Percentiles rank a stretch among this genome's conserved stretches.
Conservation (phyloP, 2,329 filamentous ascomycete genomes). For the Aquanectria penicillioides region DNA sequence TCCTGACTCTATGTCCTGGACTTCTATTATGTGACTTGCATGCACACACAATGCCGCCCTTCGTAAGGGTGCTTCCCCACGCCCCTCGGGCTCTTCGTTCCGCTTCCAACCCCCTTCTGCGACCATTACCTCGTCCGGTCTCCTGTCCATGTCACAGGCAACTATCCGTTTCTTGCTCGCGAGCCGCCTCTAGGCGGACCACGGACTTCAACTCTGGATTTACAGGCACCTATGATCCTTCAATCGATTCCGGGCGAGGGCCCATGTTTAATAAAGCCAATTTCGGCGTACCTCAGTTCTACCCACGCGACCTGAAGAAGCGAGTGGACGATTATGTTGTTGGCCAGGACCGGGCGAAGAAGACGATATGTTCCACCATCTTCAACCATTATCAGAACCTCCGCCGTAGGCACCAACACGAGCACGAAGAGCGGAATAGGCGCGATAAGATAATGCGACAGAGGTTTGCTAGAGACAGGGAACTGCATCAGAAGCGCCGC, state of each 20-base stretch:
- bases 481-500: constrained; percentile 61
- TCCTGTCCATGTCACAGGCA: constrained; percentile 30
- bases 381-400: constrained; percentile 97
- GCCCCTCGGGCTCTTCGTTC: constrained; percentile 26
- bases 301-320: constrained; percentile 79
- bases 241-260: constrained; percentile 61
- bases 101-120: constrained; percentile 19
- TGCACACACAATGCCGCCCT: constrained; percentile 38
- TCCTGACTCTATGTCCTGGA: constrained; percentile 26
- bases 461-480: constrained; percentile 74
- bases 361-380: constrained; percentile 89
- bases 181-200: constrained; percentile 51
- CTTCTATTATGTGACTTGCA: constrained; percentile 37
- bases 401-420: constrained; percentile 80
- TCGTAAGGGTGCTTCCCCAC: constrained; percentile 35
- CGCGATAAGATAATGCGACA: constrained; percentile 76
- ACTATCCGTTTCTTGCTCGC: constrained; percentile 37
- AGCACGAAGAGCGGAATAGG: constrained; percentile 68
- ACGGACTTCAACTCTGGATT: constrained; percentile 67
- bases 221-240: constrained; percentile 68
- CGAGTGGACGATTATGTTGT: constrained; percentile 97
- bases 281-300: constrained; percentile 71
- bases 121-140: constrained; percentile 4
- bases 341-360: constrained; percentile 93
- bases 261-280: constrained; percentile 68